Percentiles rank a stretch among this genome's conserved stretches.
Evolutionary conservation across 179 eudicot species (phyloP).

Genomic region (Pouteria campechiana): DNA sequence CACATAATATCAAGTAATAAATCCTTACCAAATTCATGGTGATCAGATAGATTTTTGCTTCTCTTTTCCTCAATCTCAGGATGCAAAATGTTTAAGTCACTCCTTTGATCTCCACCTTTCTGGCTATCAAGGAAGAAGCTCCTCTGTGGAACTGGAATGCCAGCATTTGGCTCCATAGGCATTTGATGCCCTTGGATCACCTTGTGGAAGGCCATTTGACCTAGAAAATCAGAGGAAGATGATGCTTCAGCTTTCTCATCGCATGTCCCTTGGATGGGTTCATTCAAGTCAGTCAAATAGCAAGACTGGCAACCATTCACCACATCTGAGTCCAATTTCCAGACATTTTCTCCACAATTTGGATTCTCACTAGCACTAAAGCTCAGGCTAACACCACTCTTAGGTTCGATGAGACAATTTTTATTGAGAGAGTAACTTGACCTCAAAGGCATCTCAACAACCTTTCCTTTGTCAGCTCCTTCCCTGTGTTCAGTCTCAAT

Average conservation of each 20-base stretch:
- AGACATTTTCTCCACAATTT: constrained; percentile 15
- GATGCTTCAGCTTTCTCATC: constrained; percentile 33
- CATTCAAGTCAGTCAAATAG: constrained; percentile 71
- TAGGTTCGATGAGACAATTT: constrained; percentile 12
- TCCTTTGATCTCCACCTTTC: too few relatives aligned
- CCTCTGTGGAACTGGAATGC: too few relatives aligned
- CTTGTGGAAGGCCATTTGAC: constrained; percentile 10
- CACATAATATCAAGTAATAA: too few relatives aligned
- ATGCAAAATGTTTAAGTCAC: too few relatives aligned
- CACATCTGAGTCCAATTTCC: constrained; percentile 17
- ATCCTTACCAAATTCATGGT: too few relatives aligned
- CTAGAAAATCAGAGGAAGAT: constrained; percentile 26
- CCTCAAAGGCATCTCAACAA: constrained; percentile 5
- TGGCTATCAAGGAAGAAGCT: too few relatives aligned
- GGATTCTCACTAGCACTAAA: constrained; percentile 13
- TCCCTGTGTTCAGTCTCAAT: constrained; percentile 55
- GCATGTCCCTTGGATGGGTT: constrained; percentile 48
- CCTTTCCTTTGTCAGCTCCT: constrained; percentile 15
- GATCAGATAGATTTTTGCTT: too few relatives aligned
- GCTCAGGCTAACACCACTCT: constrained; percentile 19
- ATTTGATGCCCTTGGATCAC: constrained; percentile 21
- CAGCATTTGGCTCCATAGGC: constrained; percentile 18
- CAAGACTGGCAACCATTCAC: constrained; percentile 30
- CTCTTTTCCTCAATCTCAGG: too few relatives aligned
- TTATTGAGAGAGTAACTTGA: constrained; percentile 14